These are phyloP conservation scores for Botrytis galanthina DNA, from an alignment of 2,329 filamentous ascomycete species.

Conservation along the genomic window DNA sequence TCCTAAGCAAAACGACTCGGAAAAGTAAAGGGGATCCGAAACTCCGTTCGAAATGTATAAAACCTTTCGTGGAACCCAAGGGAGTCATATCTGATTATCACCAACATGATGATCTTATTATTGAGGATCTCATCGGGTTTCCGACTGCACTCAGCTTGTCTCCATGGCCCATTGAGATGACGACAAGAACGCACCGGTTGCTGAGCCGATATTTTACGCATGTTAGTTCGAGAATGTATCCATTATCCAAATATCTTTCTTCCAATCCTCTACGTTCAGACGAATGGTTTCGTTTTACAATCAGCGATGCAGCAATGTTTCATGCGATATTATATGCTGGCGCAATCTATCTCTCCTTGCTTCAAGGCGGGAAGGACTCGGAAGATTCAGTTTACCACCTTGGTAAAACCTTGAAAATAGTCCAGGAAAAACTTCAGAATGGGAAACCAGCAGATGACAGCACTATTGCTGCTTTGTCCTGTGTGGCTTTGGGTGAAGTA, in stretches of 20 bases:
- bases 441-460: not conserved
- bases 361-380: constrained; percentile 25
- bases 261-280: constrained; percentile 26
- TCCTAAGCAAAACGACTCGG: constrained; percentile 18
- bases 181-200: constrained; percentile 21
- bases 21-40: constrained; percentile 5
- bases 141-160: constrained; percentile 24
- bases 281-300: constrained; percentile 30
- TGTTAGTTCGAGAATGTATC: constrained; percentile 24
- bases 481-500: constrained; percentile 30
- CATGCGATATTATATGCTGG: constrained; percentile 30
- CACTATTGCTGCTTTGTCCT: constrained; percentile 24
- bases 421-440: constrained; percentile 24
- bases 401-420: constrained; percentile 20
- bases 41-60: not conserved
- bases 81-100: not conserved
- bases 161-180: constrained; percentile 25
- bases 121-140: constrained; percentile 20
- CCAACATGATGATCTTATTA: not conserved
- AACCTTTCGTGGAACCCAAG: not conserved
- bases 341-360: constrained; percentile 26
- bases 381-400: constrained; percentile 27
- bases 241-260: constrained; percentile 21
- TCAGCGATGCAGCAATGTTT: constrained; percentile 30
- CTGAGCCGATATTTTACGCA: constrained; percentile 26